These are phyloP conservation scores for Gaertneriomyces sp. DNA, from an alignment of 192 early-diverging fungal species.

Conservation along the genomic window DNA sequence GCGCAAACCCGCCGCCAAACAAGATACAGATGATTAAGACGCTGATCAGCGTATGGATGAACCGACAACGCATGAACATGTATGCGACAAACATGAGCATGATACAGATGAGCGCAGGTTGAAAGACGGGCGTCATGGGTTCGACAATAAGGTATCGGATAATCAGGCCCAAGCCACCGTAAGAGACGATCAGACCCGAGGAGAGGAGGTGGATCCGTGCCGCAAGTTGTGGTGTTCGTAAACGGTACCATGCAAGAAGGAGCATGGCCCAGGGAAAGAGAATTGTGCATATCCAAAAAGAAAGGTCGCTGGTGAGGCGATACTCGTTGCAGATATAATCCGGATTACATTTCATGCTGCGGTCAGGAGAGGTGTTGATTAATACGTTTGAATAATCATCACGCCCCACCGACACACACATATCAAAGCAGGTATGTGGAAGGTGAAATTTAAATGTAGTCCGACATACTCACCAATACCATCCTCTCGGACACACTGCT, in stretches of 20 bases:
- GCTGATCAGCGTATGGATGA: slow-evolving; percentile 31
- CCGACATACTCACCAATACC: slow-evolving; percentile 26
- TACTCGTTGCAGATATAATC: slow-evolving; percentile 38
- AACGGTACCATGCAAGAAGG: slow-evolving; percentile 17
- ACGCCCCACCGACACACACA: too few species aligned
- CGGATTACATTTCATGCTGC: slow-evolving; percentile 33
- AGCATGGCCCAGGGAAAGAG: slow-evolving; percentile 30
- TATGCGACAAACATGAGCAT: slow-evolving; percentile 24
- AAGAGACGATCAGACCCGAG: slow-evolving; percentile 14
- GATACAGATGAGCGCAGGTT: slow-evolving; percentile 30
- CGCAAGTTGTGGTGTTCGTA: slow-evolving; percentile 10
- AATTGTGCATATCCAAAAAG: slow-evolving; percentile 32
- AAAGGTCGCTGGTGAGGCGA: slow-evolving; percentile 25
- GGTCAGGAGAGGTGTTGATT: background rate
- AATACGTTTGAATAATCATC: too few species aligned
- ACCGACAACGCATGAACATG: slow-evolving; percentile 33
- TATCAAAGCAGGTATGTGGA: background rate
- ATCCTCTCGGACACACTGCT: slow-evolving; percentile 18
- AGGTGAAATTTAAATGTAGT: background rate
- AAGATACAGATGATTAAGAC: slow-evolving; percentile 10
- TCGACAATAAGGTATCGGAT: slow-evolving; percentile 36
- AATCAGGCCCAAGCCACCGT: slow-evolving; percentile 22
- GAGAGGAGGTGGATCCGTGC: slow-evolving; percentile 28
- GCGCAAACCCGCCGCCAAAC: slow-evolving; percentile 11
- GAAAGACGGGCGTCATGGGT: slow-evolving; percentile 24